A percentile compares a stretch with the other conserved stretches of the same genome.
These are phyloP conservation scores for Arachis monticola DNA, from an alignment of 331 rosid species.

Conservation along the genomic window DNA sequence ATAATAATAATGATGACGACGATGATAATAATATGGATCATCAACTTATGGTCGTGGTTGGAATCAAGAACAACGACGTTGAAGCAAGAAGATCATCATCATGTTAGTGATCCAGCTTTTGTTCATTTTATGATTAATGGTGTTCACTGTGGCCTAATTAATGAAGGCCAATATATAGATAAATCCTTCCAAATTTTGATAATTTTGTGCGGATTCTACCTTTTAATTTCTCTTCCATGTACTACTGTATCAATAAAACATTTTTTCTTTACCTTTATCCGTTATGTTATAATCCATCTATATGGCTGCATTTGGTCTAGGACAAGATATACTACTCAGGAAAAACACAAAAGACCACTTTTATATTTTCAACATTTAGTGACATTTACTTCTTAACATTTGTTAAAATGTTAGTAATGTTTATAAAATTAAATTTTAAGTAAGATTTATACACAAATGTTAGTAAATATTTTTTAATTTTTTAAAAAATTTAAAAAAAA, in stretches of 20 bases:
- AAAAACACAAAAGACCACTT: too few species aligned
- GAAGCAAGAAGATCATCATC: conserved; percentile 12
- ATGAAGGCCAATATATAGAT: neutral
- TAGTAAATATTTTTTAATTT: too few species aligned
- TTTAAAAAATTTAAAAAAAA: too few species aligned
- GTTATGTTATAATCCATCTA: neutral
- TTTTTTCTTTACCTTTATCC: neutral
- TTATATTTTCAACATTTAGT: too few species aligned
- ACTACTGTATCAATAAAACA: neutral
- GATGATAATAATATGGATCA: neutral
- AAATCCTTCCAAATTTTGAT: conserved; percentile 10
- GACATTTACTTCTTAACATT: too few species aligned
- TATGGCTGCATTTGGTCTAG: too few species aligned
- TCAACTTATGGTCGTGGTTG: conserved; percentile 24
- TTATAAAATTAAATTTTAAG: too few species aligned
- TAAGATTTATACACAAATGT: too few species aligned
- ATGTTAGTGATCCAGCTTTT: neutral
- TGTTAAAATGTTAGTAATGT: too few species aligned
- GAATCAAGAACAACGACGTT: neutral
- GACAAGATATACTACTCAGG: too few species aligned
- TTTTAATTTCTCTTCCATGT: neutral
- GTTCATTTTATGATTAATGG: neutral
- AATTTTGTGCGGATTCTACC: conserved; percentile 15
- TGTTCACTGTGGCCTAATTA: neutral
- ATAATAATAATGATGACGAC: neutral